Evolutionary conservation across 2,329 filamentous ascomycete species (phyloP).

Genomic region (Dryadomyces quercivorus): DNA sequence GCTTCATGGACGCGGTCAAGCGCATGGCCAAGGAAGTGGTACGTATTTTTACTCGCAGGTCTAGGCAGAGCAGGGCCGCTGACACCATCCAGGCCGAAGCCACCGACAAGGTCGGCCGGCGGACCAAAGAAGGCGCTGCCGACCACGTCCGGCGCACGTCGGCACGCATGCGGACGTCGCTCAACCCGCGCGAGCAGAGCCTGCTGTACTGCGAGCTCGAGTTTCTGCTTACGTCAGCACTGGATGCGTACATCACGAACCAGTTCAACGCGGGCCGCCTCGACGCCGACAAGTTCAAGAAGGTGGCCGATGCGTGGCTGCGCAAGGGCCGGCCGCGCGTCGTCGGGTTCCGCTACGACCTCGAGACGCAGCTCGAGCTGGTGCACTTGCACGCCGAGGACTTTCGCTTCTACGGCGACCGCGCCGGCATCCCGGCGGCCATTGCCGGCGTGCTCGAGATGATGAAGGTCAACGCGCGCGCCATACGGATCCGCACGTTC

Average conservation of each 20-base stretch:
- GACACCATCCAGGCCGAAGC: slow-evolving; percentile 12
- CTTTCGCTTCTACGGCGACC: slow-evolving; percentile 42
- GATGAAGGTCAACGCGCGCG: slow-evolving; percentile 39
- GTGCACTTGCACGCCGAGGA: slow-evolving; percentile 34
- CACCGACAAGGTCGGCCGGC: slow-evolving; percentile 25
- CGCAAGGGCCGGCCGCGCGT: slow-evolving; percentile 41
- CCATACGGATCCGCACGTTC: slow-evolving; percentile 40
- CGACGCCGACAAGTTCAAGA: slow-evolving; percentile 36
- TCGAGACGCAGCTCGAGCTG: slow-evolving; percentile 48
- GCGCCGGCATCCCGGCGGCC: slow-evolving; percentile 27
- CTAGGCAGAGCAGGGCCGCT: neutral
- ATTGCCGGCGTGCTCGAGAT: slow-evolving; percentile 36
- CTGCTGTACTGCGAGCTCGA: slow-evolving; percentile 48
- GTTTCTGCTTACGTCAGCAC: slow-evolving; percentile 36
- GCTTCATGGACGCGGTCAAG: slow-evolving; percentile 32
- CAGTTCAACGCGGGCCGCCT: slow-evolving; percentile 45
- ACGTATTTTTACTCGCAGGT: too few species aligned
- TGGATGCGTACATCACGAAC: slow-evolving; percentile 38
- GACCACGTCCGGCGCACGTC: slow-evolving; percentile 10
- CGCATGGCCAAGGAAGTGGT: slow-evolving; percentile 44
- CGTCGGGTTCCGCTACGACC: slow-evolving; percentile 44
- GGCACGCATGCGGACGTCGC: slow-evolving; percentile 31
- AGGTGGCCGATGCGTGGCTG: slow-evolving; percentile 37
- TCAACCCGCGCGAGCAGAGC: slow-evolving; percentile 43
- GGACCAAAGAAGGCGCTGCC: slow-evolving; percentile 19